Evolutionary conservation across 148 eudicot species (phyloP).

Genomic region (Pharnaceum exiguum): DNA sequence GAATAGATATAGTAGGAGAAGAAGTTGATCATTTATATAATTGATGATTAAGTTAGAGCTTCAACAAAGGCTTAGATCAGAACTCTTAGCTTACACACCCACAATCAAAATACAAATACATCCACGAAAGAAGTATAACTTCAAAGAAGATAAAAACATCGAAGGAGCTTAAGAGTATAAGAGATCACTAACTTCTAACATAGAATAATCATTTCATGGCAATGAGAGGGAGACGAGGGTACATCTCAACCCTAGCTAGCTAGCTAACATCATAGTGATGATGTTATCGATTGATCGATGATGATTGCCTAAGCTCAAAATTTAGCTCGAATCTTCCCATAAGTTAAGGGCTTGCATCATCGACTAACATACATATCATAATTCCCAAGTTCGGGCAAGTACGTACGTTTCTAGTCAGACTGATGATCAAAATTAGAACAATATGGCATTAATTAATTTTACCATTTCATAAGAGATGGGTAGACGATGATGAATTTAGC

Average conservation of each 20-base stretch:
- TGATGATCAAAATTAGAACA: not conserved
- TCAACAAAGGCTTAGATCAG: too few species aligned
- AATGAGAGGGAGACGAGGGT: slow-evolving; percentile 11
- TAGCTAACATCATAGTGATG: not conserved
- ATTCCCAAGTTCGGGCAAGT: not conserved
- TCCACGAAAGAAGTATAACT: not conserved
- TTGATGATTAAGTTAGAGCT: too few species aligned
- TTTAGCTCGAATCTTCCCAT: not conserved
- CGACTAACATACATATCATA: not conserved
- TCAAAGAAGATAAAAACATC: not conserved
- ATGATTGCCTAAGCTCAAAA: not conserved
- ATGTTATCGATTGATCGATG: not conserved
- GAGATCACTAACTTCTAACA: slow-evolving; percentile 31
- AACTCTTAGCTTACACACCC: slow-evolving; percentile 1
- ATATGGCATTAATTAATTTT: not conserved
- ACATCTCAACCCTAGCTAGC: slow-evolving; percentile 26
- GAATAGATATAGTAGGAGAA: too few species aligned
- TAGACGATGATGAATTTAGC: slow-evolving; percentile 39
- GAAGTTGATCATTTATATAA: too few species aligned
- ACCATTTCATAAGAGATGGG: slow-evolving; percentile 28
- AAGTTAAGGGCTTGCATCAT: not conserved
- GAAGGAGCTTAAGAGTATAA: slow-evolving; percentile 24
- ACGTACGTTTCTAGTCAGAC: slow-evolving; percentile 9
- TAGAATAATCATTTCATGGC: slow-evolving; percentile 21
- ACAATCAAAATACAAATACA: not conserved